Evolutionary conservation across 768 basidiomycete genomes (phyloP), one percentile per base, ranked within the genome.

Genomic region (Wakefieldia striispora): DNA sequence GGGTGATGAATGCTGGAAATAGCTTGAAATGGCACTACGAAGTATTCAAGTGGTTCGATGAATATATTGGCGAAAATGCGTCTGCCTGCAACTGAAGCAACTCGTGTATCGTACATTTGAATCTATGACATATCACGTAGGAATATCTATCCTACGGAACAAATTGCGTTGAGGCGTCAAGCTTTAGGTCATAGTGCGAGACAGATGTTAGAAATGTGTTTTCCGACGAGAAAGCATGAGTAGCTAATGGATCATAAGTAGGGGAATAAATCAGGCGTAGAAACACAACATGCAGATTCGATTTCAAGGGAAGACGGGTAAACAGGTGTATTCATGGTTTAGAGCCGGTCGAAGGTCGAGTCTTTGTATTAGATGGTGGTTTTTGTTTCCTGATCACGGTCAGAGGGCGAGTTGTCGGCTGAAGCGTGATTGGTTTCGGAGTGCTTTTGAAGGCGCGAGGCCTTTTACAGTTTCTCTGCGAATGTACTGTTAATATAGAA

Each of bases 11-110:
- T 47, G 86, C 85, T 51, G 84, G 83, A 45, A 91, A 91, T 58
- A 88, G 90, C 63, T 71, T 95, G 65, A 92, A 93, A 66, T 98
- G 95, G 95, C 91, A 97, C 70, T 75, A 88, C 56, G 95, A 99
- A 66, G 87, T 98, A 12, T 86, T 99, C 71, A 77, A 81, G 51
- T 98, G 92, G 92, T 86, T 97, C 53, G 81, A 86, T 49, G 68
- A 81, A 60, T 89, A 77, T 58, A 74, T 86, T 12, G 83, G 80
- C 36, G 43, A 64, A 24, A 55, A 48, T 6, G 48, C 47, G 12
- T n/a, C 42, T 17, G 6, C 17, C 36, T 43, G 43, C 29, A 57
- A 63, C 48, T 65, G 33, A 55, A 29, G 9, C 5, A 2, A 21
- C 10, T 29, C 2, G 27, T 29, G 27, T 9, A 19, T 20, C 36